A percentile compares a stretch with the other conserved stretches of the same genome.
Conservation (phyloP, 345 rosid species). For the Populus simonii region DNA sequence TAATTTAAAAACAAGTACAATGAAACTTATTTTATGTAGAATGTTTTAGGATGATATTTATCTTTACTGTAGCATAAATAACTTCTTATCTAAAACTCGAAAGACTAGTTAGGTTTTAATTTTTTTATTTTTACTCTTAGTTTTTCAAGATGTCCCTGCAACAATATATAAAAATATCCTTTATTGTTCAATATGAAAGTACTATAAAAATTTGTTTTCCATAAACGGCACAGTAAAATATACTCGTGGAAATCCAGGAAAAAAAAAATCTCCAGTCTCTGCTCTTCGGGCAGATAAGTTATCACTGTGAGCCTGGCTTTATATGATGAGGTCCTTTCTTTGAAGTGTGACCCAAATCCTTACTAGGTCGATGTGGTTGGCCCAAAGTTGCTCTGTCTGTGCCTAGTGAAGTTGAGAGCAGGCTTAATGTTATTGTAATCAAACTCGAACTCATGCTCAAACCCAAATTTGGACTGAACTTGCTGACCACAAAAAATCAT, state of each 20-base stretch:
- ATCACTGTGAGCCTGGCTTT: not conserved
- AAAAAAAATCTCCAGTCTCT: not conserved
- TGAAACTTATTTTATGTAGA: too few relatives aligned
- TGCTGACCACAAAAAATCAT: not conserved
- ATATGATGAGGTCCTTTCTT: not conserved
- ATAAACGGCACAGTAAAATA: too few relatives aligned
- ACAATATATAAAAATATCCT: too few relatives aligned
- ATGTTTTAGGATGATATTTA: too few relatives aligned
- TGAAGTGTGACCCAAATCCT: not conserved
- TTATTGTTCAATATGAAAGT: too few relatives aligned
- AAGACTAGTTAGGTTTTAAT: too few relatives aligned
- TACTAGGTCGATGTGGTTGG: not conserved
- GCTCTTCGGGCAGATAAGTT: not conserved
- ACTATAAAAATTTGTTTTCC: too few relatives aligned
- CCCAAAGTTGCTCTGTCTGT: not conserved
- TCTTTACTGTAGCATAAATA: too few relatives aligned
- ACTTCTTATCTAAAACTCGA: too few relatives aligned
- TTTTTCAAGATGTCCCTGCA: too few relatives aligned
- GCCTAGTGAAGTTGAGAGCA: not conserved
- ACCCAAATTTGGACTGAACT: not conserved
- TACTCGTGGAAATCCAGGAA: not conserved
- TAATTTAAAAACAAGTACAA: too few relatives aligned
- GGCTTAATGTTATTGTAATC: not conserved
- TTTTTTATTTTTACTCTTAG: too few relatives aligned
- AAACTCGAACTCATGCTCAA: not conserved